A percentile compares a stretch with the other conserved stretches of the same genome.
phyloP scores from a whole-genome alignment of 1,284 basidiomycete species.

The Rhodotorula sp. region DNA sequence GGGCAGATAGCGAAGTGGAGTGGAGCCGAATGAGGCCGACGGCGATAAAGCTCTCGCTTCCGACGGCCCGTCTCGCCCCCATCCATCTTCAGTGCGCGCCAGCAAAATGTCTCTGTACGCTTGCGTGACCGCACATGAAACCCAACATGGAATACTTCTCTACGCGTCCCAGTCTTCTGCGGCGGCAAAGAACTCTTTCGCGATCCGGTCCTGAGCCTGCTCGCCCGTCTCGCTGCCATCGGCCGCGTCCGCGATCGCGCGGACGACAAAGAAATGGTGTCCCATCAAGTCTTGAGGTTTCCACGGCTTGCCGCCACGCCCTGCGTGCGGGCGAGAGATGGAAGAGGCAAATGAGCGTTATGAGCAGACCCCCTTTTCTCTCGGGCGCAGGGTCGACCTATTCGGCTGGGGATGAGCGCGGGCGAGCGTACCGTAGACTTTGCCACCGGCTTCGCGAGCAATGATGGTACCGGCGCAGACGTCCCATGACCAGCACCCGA shows the following conservation, averaged over 20 bases:
- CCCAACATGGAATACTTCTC: no score
- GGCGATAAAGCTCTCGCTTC: no score
- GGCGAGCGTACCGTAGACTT: slow-evolving; percentile 57
- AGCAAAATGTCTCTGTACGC: no score
- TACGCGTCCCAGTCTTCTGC: slow-evolving; percentile 62
- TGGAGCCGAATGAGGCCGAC: no score
- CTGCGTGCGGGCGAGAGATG: slow-evolving; percentile 10
- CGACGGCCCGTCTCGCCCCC: no score
- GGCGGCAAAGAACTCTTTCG: slow-evolving; percentile 77
- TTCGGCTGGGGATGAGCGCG: no score
- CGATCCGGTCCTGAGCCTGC: slow-evolving; percentile 74
- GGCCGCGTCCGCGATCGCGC: slow-evolving; percentile 37
- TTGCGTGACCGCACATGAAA: no score
- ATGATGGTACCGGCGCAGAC: slow-evolving; percentile 82
- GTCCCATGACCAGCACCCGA: slow-evolving; percentile 68
- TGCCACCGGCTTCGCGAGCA: slow-evolving; percentile 80
- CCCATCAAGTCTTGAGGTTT: slow-evolving; percentile 40
- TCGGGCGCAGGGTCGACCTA: no score
- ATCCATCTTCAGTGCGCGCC: no score
- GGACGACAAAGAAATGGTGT: slow-evolving; percentile 46
- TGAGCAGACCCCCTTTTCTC: no score
- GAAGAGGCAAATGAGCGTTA: background rate
- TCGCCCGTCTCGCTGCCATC: slow-evolving; percentile 57
- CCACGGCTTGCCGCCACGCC: slow-evolving; percentile 41
- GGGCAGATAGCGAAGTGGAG: no score